Conservation (phyloP, 1,284 basidiomycete genomes). For the Malassezia obtusa region DNA sequence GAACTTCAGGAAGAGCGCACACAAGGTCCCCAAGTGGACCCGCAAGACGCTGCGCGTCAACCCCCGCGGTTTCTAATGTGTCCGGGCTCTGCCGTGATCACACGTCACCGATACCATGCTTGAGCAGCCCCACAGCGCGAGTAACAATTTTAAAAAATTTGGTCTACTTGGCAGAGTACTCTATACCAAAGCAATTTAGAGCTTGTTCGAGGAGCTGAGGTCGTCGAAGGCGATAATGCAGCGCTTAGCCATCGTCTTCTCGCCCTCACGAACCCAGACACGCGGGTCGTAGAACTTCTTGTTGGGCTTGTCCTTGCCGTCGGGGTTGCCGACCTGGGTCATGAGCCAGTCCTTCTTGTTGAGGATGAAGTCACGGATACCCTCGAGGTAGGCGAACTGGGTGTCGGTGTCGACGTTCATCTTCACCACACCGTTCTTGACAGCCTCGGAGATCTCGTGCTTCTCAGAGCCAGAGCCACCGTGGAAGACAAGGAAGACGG, state of each 20-base stretch:
- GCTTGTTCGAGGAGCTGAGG: conserved; percentile 55
- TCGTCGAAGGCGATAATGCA: conserved; percentile 86
- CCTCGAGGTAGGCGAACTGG: conserved; percentile 80
- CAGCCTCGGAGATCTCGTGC: conserved; percentile 89
- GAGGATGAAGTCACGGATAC: conserved; percentile 56
- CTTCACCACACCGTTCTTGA: conserved; percentile 63
- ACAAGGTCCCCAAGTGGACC: conserved; percentile 59
- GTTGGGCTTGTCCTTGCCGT: conserved; percentile 46
- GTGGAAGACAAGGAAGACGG: conserved; percentile 97
- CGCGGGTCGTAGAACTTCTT: conserved; percentile 53
- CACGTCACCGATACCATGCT: background rate
- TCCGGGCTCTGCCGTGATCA: background rate
- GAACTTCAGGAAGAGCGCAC: conserved; percentile 78
- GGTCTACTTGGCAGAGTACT: background rate
- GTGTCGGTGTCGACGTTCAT: conserved; percentile 57
- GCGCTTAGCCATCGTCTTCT: conserved; percentile 79
- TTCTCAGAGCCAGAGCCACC: conserved; percentile 96
- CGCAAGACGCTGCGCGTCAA: conserved; percentile 16
- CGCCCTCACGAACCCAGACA: conserved; percentile 96
- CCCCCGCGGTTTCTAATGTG: conserved; percentile 15
- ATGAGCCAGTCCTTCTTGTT: conserved; percentile 48
- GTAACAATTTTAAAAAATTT: too few relatives aligned
- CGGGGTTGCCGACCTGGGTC: conserved; percentile 47
- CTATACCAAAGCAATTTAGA: conserved; percentile 22
- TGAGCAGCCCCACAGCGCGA: background rate